Conservation (phyloP, 805 yeast genomes). For the Tetrapisispora pingtungensis region DNA sequence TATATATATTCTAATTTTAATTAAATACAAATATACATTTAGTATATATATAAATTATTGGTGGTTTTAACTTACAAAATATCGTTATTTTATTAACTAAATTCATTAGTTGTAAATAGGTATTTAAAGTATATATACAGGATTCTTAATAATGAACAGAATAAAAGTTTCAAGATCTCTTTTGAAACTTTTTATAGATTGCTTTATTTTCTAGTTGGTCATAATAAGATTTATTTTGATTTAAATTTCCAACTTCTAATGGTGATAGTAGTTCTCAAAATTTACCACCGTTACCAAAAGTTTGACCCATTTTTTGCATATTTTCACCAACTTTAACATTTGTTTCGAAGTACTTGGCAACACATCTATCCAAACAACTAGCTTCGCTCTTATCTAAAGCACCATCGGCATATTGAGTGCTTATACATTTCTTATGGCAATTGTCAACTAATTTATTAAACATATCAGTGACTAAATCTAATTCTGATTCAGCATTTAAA, state of each 20-base stretch:
- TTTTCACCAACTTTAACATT: conserved; percentile 89
- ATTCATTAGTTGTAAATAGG: too few species aligned
- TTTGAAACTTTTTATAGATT: too few species aligned
- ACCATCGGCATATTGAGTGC: conserved; percentile 52
- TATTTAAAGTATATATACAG: background rate
- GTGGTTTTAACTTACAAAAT: too few species aligned
- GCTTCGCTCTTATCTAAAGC: conserved; percentile 73
- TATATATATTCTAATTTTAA: background rate
- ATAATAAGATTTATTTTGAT: too few species aligned
- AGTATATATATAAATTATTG: too few species aligned
- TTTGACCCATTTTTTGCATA: conserved; percentile 43
- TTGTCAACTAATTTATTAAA: conserved; percentile 85
- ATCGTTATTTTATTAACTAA: background rate
- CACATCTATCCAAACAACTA: conserved; percentile 90
- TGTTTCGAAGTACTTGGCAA: conserved; percentile 86
- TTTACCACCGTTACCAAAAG: conserved; percentile 31
- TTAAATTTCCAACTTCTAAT: too few species aligned
- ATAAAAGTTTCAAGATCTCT: too few species aligned
- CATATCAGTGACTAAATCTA: conserved; percentile 97
- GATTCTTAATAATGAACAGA: background rate
- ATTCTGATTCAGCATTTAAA: conserved; percentile 90
- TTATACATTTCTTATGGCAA: conserved; percentile 80
- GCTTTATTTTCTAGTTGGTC: too few species aligned
- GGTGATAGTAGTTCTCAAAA: too few species aligned
- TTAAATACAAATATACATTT: too few species aligned